Evolutionary conservation across 2,329 filamentous ascomycete species (phyloP).

Genomic region (Gyromitra esculenta): DNA sequence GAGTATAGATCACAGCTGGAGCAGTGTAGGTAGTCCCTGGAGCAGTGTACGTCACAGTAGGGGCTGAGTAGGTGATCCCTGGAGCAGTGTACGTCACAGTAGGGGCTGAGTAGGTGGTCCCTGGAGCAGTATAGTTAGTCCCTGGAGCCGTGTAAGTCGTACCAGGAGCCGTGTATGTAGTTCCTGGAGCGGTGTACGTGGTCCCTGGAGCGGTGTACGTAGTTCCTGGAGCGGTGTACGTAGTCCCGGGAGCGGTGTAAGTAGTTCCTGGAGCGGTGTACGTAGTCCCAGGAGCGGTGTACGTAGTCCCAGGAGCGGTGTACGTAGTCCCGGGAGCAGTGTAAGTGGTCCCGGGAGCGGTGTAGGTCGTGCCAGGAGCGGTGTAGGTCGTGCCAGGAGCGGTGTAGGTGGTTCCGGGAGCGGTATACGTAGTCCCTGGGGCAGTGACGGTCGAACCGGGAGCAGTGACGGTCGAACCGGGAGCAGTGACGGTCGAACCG

Average conservation of each 20-base stretch:
- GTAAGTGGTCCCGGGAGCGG: not conserved
- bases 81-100: slow-evolving; percentile 12
- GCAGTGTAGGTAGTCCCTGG: slow-evolving; percentile 12
- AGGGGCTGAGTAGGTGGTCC: not conserved
- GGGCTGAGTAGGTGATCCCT: slow-evolving; percentile 6
- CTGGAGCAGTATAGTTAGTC: slow-evolving; percentile 39
- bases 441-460: too few species aligned
- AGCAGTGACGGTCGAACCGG: too few species aligned
- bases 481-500: too few species aligned
- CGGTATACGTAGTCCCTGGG: slow-evolving; percentile 30
- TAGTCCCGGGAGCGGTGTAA: slow-evolving; percentile 7
- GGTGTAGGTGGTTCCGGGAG: not conserved
- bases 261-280: slow-evolving; percentile 12
- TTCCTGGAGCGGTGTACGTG: not conserved
- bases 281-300: slow-evolving; percentile 13
- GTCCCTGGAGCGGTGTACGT: slow-evolving; percentile 37
- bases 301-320: not conserved
- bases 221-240: slow-evolving; percentile 38
- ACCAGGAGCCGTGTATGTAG: slow-evolving; percentile 18
- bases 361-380: slow-evolving; percentile 14
- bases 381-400: not conserved
- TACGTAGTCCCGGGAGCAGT: slow-evolving; percentile 22
- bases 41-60: slow-evolving; percentile 8
- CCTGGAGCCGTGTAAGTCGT: slow-evolving; percentile 38
- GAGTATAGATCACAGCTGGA: slow-evolving; percentile 3